Evolutionary conservation across 768 basidiomycete genomes (phyloP), one percentile per base, ranked within the genome.

Genomic region (Xerocomellus amylosporus): DNA sequence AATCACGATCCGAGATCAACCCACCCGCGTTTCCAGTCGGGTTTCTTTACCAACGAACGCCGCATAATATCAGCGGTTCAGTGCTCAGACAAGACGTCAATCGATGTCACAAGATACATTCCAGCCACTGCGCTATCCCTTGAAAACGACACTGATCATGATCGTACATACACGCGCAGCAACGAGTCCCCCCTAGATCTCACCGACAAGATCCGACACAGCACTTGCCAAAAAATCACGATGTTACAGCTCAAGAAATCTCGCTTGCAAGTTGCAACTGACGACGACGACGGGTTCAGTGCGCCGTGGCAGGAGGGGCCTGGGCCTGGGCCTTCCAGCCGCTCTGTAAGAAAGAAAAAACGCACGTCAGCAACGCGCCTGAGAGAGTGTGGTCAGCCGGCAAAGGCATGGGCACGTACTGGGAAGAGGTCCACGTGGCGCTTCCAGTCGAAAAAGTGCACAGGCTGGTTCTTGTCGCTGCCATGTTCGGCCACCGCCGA

Each of bases 391-490:
- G 28, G 31, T 33, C 12, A 24, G 24, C 24, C 24, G 24, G 24
- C 24, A 24, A 2, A 4, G 24, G 24, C 24, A 24, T 4, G 31
- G 33, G 33, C 33, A 33, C 64, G 55, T 56, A 68, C 68, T 1
- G 55, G 46, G 50, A 68, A 68, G 30, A 68, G 38, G 17, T 43
- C 41, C 13, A 33, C 30, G 28, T 68, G 65, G 31, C 46, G 53
- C 54, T 56, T 55, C 60, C 63, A 67, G 39, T 67, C 68, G 19
- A 57, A 58, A 41, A 66, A 54, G 47, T 62, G 52, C 3, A 58
- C 55, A 3, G 66, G 66, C 30, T 51, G 49, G 33, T 46, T 50
- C 20, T 50, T 20, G 45, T 70, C 54, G 13, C 47, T 31, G 38
- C 20, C 38, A 19, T 61, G 41, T 24, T 62, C 56, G 13, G 65